These are phyloP conservation scores for Boletus reticulatus DNA, from an alignment of 768 basidiomycete genomes.

Conservation along the genomic window DNA sequence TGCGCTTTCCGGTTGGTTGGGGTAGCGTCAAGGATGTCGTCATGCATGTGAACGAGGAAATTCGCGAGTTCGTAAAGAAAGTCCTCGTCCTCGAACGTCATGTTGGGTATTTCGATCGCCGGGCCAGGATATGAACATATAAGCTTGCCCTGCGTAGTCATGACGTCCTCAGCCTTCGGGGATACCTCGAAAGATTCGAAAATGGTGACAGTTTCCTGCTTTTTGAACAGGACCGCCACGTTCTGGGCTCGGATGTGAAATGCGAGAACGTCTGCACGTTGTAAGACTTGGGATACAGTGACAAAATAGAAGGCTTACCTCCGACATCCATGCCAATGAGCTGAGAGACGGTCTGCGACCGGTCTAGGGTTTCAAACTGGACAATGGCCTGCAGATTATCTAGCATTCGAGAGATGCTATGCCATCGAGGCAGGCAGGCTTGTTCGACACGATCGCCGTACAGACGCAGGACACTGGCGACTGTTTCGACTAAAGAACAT, in stretches of 20 bases:
- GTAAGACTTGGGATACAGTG: neutral
- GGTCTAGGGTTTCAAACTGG: constrained; percentile 12
- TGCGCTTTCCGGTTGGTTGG: constrained; percentile 3
- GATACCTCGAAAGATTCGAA: constrained; percentile 49
- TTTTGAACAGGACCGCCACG: constrained; percentile 41
- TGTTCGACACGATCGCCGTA: constrained; percentile 14
- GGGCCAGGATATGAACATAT: constrained; percentile 44
- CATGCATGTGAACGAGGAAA: constrained; percentile 37
- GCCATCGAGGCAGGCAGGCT: constrained; percentile 27
- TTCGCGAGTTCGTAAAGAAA: constrained; percentile 36
- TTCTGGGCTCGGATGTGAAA: constrained; percentile 46
- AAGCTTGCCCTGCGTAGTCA: constrained; percentile 40
- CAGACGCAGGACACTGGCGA: constrained; percentile 15
- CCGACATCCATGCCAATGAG: constrained; percentile 6
- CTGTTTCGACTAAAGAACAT: constrained; percentile 21
- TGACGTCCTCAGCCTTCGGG: constrained; percentile 36
- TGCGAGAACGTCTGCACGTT: constrained; percentile 34
- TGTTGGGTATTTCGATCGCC: constrained; percentile 36
- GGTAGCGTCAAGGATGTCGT: constrained; percentile 31
- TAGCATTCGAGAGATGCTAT: constrained; percentile 31
- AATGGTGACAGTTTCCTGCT: constrained; percentile 24
- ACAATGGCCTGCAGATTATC: constrained; percentile 17
- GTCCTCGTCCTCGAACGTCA: constrained; percentile 22
- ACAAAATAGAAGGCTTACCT: neutral
- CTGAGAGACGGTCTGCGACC: constrained; percentile 2